Conservation (phyloP, 2,329 filamentous ascomycete species). For the Aaosphaeria arxii region DNA sequence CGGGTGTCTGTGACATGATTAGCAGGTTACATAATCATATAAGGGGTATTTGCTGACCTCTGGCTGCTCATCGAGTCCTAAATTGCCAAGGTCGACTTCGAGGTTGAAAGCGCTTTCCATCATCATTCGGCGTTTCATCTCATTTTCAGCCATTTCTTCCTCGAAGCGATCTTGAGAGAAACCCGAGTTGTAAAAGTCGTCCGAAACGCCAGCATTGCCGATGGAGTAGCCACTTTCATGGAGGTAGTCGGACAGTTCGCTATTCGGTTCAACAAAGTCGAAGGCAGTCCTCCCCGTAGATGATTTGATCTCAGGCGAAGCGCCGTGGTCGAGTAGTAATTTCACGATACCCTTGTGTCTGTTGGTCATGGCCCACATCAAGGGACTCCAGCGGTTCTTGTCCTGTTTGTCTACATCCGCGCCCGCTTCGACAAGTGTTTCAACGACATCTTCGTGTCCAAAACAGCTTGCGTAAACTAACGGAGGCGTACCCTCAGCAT, state of each 20-base stretch:
- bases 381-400: constrained; percentile 91
- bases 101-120: constrained; percentile 97
- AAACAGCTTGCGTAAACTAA: constrained; percentile 98
- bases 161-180: constrained; percentile 93
- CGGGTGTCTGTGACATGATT: constrained; percentile 39
- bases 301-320: constrained; percentile 93
- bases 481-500: constrained; percentile 94
- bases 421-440: constrained; percentile 77
- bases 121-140: constrained; percentile 96
- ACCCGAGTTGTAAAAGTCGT: constrained; percentile 92
- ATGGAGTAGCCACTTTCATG: constrained; percentile 92
- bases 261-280: constrained; percentile 92
- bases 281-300: constrained; percentile 91
- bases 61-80: constrained; percentile 92
- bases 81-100: constrained; percentile 91
- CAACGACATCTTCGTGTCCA: constrained; percentile 87
- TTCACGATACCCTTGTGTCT: constrained; percentile 95
- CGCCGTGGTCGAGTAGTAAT: constrained; percentile 84
- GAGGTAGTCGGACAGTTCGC: constrained; percentile 93
- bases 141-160: constrained; percentile 94
- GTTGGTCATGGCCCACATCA: constrained; percentile 99
- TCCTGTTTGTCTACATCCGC: constrained; percentile 91
- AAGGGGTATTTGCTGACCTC: constrained; percentile 58
- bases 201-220: constrained; percentile 72
- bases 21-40: constrained; percentile 9